Percentiles rank a stretch among this genome's conserved stretches.
Conservation (phyloP, 1,284 basidiomycete species). For the Cryptococcus maquisensis region DNA sequence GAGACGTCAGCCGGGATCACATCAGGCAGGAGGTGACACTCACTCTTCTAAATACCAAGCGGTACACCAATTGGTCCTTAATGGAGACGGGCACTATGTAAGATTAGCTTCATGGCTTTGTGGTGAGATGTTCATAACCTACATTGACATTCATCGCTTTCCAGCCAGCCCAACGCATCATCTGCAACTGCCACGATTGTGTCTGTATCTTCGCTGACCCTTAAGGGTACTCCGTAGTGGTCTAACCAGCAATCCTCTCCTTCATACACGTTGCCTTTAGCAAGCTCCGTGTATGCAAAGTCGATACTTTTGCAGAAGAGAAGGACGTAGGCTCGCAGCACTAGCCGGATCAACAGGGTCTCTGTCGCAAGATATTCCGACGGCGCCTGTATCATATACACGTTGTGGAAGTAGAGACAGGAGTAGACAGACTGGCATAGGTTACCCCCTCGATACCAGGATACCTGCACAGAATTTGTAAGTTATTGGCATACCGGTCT, state of each 20-base stretch:
- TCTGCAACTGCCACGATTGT: slow-evolving; percentile 61
- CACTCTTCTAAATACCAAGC: slow-evolving; percentile 12
- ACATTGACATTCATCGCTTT: slow-evolving; percentile 2
- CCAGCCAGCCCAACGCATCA: slow-evolving; percentile 58
- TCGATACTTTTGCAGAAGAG: slow-evolving; percentile 79
- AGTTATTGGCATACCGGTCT: background rate
- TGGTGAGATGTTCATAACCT: background rate
- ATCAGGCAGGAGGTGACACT: slow-evolving; percentile 5
- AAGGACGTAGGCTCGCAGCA: slow-evolving; percentile 66
- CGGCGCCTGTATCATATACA: slow-evolving; percentile 26
- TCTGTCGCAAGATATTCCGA: slow-evolving; percentile 31
- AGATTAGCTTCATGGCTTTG: background rate
- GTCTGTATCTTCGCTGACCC: slow-evolving; percentile 63
- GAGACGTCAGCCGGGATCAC: background rate
- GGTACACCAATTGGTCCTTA: slow-evolving; percentile 6
- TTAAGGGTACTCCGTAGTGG: slow-evolving; percentile 74
- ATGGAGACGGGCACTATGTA: background rate
- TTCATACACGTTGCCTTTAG: slow-evolving; percentile 67
- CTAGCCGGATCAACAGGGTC: slow-evolving; percentile 61
- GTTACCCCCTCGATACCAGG: slow-evolving; percentile 79
- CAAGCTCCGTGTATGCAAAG: slow-evolving; percentile 72
- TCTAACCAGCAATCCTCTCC: slow-evolving; percentile 86
- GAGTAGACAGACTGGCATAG: slow-evolving; percentile 83
- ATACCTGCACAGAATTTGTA: slow-evolving; percentile 57
- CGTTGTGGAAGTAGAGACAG: slow-evolving; percentile 66